Conservation (phyloP, 768 basidiomycete genomes). For the Chiua virens region DNA sequence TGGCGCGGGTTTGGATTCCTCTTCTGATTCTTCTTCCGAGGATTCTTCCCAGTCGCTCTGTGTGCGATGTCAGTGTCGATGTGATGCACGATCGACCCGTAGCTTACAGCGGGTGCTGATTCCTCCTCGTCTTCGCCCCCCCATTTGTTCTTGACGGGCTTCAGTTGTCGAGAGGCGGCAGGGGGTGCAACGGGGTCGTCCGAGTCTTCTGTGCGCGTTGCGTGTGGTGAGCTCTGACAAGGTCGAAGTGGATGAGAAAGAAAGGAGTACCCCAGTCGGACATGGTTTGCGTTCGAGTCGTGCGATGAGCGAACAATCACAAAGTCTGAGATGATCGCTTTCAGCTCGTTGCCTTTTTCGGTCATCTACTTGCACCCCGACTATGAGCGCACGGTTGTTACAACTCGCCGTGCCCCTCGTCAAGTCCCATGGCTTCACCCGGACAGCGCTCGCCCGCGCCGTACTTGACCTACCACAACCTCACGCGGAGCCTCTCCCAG, state of each 20-base stretch:
- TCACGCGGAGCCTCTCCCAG: conserved; percentile 62
- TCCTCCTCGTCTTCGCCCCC: conserved; percentile 92
- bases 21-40: conserved; percentile 72
- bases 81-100: neutral
- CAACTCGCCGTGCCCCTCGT: conserved; percentile 66
- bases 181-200: conserved; percentile 34
- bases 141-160: conserved; percentile 64
- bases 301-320: too few species aligned
- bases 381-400: conserved; percentile 40
- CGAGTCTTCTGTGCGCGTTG: conserved; percentile 34
- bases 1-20: conserved; percentile 49
- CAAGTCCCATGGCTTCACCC: conserved; percentile 69
- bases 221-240: conserved; percentile 21
- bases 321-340: too few species aligned
- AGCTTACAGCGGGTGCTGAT: conserved; percentile 68
- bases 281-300: conserved; percentile 22
- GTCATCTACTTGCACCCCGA: neutral
- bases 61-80: conserved; percentile 2
- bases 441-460: conserved; percentile 64
- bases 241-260: neutral
- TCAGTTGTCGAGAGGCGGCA: conserved; percentile 16
- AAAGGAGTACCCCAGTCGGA: conserved; percentile 47
- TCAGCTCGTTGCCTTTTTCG: conserved; percentile 5
- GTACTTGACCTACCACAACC: conserved; percentile 52
- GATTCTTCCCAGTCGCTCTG: conserved; percentile 97